Evolutionary conservation across 805 yeast species (phyloP), one percentile per base, ranked within the genome.

Genomic region (Wickerhamiella shivajii): DNA sequence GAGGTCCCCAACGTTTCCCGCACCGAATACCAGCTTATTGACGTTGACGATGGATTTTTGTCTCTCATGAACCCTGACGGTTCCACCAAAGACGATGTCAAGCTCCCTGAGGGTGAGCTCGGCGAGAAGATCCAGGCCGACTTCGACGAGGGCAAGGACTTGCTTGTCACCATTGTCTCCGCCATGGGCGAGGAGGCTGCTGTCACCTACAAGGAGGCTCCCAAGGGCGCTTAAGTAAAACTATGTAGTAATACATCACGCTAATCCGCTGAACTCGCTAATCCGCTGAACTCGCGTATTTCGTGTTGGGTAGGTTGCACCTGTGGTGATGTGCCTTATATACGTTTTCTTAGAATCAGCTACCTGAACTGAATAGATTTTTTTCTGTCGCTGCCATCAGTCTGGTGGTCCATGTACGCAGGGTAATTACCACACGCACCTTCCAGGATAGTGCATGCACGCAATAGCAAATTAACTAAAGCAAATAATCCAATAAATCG

Each of bases 151-250:
- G 97, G 96, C 66, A 90, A 87, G 76, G 98, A 90, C 62, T 74
- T 90, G 61, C 67, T 80, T 58, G 94, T 90, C 57, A 84, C 98
- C 59, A 79, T 90, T 69, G 79, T 90, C 66, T 66, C 94, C 49
- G 92, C 98, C 55, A 90, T 90, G 98, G 92, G 83, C 64, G 98
- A 90, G 75, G 98, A 90, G 74, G 96, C 97, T 61, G 92, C 93
- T 55, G 78, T 90, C 60, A 77, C 96, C 56, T 80, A 67, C 87
- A 90, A 87, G 77, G 98, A 90, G 70, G 94, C 97, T 60, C 95
- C 97, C 67, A 80, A 77, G 34, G 38, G 38, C 12, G 22, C 20
- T 21, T 33, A 33, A 33, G 29, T 26, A 15, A n/a, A n/a, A n/a
- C n/a, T n/a, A n/a, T 20, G 11, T 20, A 20, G 23, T 20, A 20